These are phyloP conservation scores for Cyclotella atomus DNA, from an alignment of 108 stramenopile species.

Conservation along the genomic window DNA sequence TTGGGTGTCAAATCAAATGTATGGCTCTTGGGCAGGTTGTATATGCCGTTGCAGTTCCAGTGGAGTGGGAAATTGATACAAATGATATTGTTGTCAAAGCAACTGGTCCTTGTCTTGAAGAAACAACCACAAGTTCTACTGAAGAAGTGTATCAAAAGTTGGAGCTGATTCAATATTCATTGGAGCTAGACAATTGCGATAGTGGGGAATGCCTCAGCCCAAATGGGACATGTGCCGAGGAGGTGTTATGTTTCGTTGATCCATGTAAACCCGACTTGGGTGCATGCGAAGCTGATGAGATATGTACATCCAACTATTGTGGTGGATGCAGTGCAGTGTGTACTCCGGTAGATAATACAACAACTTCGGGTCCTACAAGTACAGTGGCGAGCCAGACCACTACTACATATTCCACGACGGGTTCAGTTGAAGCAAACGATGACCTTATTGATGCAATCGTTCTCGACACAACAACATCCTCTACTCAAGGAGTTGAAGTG, in stretches of 20 bases:
- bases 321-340: slow-evolving; percentile 32
- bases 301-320: slow-evolving; percentile 18
- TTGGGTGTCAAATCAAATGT: slow-evolving; percentile 8
- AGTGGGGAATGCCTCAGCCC: slow-evolving; percentile 13
- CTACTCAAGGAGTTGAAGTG: neutral
- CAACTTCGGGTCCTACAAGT: neutral
- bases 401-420: neutral
- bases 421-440: neutral
- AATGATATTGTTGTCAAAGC: neutral
- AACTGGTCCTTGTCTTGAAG: slow-evolving; percentile 5
- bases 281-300: slow-evolving; percentile 11
- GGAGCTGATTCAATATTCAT: neutral
- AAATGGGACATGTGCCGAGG: slow-evolving; percentile 7
- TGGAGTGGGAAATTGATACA: slow-evolving; percentile 10
- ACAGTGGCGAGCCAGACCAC: neutral
- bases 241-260: slow-evolving; percentile 22
- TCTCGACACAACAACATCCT: neutral
- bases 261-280: slow-evolving; percentile 24
- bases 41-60: slow-evolving; percentile 12
- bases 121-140: slow-evolving; percentile 2
- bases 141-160: neutral
- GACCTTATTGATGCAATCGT: neutral
- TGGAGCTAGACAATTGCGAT: neutral
- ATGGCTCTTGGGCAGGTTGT: slow-evolving; percentile 20
- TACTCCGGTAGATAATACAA: neutral